A percentile compares a stretch with the other conserved stretches of the same genome.
These are phyloP conservation scores for Boletus rubescentipes DNA, from an alignment of 768 basidiomycete genomes.

Conservation along the genomic window DNA sequence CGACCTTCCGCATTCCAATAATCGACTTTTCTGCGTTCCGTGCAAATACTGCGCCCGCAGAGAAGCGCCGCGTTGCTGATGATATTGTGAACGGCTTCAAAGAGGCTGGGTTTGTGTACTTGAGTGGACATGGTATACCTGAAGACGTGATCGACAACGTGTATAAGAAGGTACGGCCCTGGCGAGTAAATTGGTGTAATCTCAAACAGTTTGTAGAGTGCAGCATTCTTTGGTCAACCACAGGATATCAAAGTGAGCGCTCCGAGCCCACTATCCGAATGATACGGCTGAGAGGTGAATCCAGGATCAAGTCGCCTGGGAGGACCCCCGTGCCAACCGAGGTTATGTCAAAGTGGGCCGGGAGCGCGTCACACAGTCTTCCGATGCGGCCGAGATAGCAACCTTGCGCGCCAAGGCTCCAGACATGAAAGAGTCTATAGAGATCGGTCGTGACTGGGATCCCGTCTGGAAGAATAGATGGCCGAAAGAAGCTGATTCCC, in stretches of 20 bases:
- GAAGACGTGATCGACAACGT: slow-evolving; percentile 52
- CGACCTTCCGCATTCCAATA: slow-evolving; percentile 65
- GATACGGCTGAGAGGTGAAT: not conserved
- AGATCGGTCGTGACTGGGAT: slow-evolving; percentile 87
- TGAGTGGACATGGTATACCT: slow-evolving; percentile 71
- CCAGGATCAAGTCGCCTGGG: slow-evolving; percentile 71
- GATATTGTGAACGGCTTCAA: slow-evolving; percentile 77
- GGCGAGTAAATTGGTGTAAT: slow-evolving; percentile 3
- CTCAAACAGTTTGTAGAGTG: slow-evolving; percentile 52
- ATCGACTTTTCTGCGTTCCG: slow-evolving; percentile 76
- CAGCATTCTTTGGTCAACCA: slow-evolving; percentile 71
- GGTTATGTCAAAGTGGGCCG: slow-evolving; percentile 82
- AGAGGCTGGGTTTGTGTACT: slow-evolving; percentile 78
- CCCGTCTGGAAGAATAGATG: slow-evolving; percentile 76
- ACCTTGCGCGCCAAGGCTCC: slow-evolving; percentile 71
- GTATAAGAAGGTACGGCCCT: slow-evolving; percentile 57
- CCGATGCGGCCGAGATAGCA: slow-evolving; percentile 71
- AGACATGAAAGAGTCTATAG: slow-evolving; percentile 84
- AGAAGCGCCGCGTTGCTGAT: slow-evolving; percentile 62
- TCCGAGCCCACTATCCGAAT: not conserved
- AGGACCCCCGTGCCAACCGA: slow-evolving; percentile 81
- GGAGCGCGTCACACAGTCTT: slow-evolving; percentile 77
- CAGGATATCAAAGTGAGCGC: slow-evolving; percentile 52
- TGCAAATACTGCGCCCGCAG: slow-evolving; percentile 44
- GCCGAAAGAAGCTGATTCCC: slow-evolving; percentile 63